These are phyloP conservation scores for Quercus tomentella DNA, from an alignment of 331 rosid genomes.

Conservation along the genomic window DNA sequence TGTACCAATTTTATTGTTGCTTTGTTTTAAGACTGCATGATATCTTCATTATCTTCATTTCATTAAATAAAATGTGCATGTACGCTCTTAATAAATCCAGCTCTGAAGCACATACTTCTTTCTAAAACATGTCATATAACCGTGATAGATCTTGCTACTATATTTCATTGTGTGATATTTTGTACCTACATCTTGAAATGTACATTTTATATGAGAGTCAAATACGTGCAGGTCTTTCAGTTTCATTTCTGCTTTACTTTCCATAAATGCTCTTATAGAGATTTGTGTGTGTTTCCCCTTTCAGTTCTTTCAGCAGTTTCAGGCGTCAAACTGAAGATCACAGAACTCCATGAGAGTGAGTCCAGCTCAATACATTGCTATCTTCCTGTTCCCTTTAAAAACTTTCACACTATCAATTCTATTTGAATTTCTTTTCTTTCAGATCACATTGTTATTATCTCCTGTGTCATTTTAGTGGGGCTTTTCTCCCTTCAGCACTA, in stretches of 20 bases:
- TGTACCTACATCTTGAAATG: neutral
- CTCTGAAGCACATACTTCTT: neutral
- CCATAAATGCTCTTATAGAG: neutral
- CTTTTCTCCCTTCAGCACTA: conserved; percentile 82
- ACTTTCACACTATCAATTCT: conserved; percentile 6
- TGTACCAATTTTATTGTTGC: neutral
- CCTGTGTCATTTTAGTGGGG: conserved; percentile 63
- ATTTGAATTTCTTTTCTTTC: conserved; percentile 26
- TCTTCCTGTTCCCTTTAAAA: neutral
- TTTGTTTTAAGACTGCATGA: neutral
- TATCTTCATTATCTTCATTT: neutral
- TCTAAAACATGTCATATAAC: neutral
- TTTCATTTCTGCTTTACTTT: conserved; percentile 19
- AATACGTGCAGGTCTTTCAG: neutral
- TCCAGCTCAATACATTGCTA: conserved; percentile 14
- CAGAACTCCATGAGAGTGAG: conserved; percentile 67
- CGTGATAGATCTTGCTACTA: neutral
- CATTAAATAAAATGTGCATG: neutral
- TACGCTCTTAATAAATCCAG: neutral
- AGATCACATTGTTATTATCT: conserved; percentile 62
- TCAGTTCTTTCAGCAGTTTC: conserved; percentile 87
- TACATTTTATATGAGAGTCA: neutral
- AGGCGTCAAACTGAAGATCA: conserved; percentile 60
- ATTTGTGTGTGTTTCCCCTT: conserved; percentile 13
- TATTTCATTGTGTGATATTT: neutral